Evolutionary conservation across 495 filamentous ascomycete genomes (phyloP), one percentile per base, ranked within the genome.

Genomic region (Neurospora sp.): DNA sequence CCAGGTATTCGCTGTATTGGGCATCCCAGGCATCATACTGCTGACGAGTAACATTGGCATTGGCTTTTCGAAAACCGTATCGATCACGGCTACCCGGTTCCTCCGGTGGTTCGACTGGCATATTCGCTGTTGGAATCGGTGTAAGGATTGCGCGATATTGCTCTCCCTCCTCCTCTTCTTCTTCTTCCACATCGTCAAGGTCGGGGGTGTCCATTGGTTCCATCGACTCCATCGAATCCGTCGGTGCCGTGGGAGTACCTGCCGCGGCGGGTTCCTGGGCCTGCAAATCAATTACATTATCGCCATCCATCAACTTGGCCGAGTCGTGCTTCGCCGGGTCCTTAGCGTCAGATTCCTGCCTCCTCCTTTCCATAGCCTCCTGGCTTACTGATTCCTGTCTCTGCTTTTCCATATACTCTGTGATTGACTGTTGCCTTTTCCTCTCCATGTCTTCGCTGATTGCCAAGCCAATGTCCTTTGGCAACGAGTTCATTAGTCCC

Each of bases 51-150:
- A 97, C 87, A 76, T 97, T 90, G 74, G 93, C 89, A 11, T 86
- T 94, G n/a, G 89, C 88, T 81, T 97, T 99, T 22, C 91, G 89
- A 78, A 99, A 99, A 3, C 96, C 96, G 79, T 97, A 96, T 37
- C 91, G 88, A 80, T 97, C 94, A n/a, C 93, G 89, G 16, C 78
- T 76, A 14, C 68, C 73, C 5, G 79, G 77, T 10, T 78, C 77
- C 69, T 85, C 83, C 31, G 74, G 75, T 2, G 74, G 75, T 44
- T 81, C 79, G 18, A 71, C 74, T 20, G 76, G 80, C 16, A 68
- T 46, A 18, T 74, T 72, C 40, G 71, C 74, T 14, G 71, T 74
- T 70, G 76, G 44, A 46, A 79, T 41, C 71, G 74, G 71, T 70
- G 76, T 73, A 9, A 37, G 27, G 70, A 68, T 35, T 35, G 42